Conservation (phyloP, 2,329 filamentous ascomycete genomes). For the Penicillium sp. region DNA sequence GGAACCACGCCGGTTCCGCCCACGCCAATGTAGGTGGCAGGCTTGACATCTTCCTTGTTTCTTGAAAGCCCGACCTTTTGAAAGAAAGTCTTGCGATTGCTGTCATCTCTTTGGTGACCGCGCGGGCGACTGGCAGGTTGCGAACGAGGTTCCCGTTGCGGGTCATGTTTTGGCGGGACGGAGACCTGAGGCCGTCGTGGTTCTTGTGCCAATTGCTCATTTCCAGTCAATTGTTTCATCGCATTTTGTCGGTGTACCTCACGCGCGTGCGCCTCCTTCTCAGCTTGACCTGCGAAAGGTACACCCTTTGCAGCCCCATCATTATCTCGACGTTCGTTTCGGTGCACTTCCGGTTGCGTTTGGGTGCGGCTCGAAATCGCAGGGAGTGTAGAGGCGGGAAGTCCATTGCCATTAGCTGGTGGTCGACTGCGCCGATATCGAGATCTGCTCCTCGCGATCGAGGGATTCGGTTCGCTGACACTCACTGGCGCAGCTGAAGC, state of each 20-base stretch:
- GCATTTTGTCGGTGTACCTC: conserved; percentile 32
- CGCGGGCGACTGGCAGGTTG: not conserved
- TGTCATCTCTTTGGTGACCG: conserved; percentile 11
- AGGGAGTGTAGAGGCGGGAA: conserved; percentile 10
- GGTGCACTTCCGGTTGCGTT: not conserved
- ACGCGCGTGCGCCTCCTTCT: conserved; percentile 19
- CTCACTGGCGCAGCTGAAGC: not conserved
- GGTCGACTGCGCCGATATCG: conserved; percentile 33
- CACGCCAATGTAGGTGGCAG: conserved; percentile 20
- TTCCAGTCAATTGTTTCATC: conserved; percentile 36
- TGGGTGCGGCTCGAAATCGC: conserved; percentile 12
- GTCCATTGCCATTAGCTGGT: not conserved
- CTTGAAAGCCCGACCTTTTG: conserved; percentile 29
- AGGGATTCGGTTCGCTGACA: conserved; percentile 18
- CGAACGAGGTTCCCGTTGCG: not conserved
- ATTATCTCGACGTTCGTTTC: not conserved
- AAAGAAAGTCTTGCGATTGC: conserved; percentile 30
- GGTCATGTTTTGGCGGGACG: not conserved
- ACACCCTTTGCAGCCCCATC: not conserved
- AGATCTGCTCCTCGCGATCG: conserved; percentile 35
- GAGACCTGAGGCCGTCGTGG: conserved; percentile 12
- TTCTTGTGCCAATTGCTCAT: conserved; percentile 7
- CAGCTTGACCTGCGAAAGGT: not conserved
- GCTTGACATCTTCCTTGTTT: conserved; percentile 16
- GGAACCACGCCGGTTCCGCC: conserved; percentile 39